Evolutionary conservation across 768 basidiomycete species (phyloP), one percentile per base, ranked within the genome.

Genomic region (Tremella yokohamensis): DNA sequence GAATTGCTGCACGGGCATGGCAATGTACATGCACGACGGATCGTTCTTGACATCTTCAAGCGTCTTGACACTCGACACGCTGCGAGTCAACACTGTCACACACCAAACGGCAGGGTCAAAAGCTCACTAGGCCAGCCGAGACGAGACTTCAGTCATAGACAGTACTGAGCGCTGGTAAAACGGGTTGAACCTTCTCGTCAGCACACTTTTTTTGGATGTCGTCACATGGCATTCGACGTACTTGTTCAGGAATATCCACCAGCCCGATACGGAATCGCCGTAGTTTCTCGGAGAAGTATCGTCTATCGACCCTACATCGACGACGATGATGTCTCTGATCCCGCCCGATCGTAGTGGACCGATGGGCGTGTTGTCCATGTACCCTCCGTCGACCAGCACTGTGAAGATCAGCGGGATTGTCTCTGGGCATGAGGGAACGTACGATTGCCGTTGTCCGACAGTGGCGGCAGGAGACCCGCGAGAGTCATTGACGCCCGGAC

Each of bases 401-500:
- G 44, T 15, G 4, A 0, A 19, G 29, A 22, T 51, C 54, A 42
- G 37, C 39, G 13, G 18, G 11, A 34, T 48, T 8, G 3, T 16
- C 12, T 47, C 1, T 1, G 34, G 25, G 2, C 29, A 42, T 19
- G 25, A 9, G 9, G 1, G 8, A n/a, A 58, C 72, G 57, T 37
- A 76, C 72, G 60, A 66, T 86, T 87, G 2, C 96, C 96, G 63
- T 93, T 87, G 68, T 98, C 92, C 63, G 90, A 94, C 8, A 99
- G 78, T 0, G 96, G 96, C 2, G 96, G 96, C 4, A 99, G 80
- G 48, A 99, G 81, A 65, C 96, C 96, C 48, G 93, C 93, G 64
- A 99, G 78, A 1, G 93, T 90, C 96, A 99, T 99, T 1, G 93
- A 97, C 16, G 92, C 96, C 54, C 92, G 90, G 87, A 78, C 72